These are phyloP conservation scores for Bacidia gigantensis DNA, from an alignment of 495 filamentous ascomycete species.

Conservation along the genomic window DNA sequence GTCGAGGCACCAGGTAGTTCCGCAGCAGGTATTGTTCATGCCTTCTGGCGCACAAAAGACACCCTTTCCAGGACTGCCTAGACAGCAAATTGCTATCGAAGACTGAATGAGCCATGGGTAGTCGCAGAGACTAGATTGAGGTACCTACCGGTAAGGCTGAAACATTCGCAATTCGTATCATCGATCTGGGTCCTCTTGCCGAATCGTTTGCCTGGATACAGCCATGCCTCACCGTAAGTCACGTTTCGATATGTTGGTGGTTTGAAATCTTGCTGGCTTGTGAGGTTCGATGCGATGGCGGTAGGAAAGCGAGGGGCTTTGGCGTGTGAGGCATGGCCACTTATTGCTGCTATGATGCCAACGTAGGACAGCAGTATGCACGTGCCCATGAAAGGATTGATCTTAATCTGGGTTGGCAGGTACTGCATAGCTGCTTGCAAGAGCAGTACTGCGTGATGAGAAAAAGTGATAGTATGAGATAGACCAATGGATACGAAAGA, in stretches of 20 bases:
- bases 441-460: too few species aligned
- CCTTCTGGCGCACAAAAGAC: slow-evolving; percentile 11
- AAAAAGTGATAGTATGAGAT: too few species aligned
- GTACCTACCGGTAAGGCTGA: slow-evolving; percentile 10
- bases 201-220: slow-evolving; percentile 6
- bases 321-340: background rate
- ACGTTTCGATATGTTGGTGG: slow-evolving; percentile 11
- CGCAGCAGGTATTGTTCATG: slow-evolving; percentile 8
- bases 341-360: background rate
- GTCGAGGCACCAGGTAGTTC: slow-evolving; percentile 6
- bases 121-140: background rate
- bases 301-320: background rate
- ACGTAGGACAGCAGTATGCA: background rate
- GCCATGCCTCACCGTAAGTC: slow-evolving; percentile 13
- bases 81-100: slow-evolving; percentile 17
- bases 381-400: background rate
- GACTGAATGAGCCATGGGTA: background rate
- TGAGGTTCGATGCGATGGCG: background rate
- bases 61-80: background rate
- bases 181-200: slow-evolving; percentile 4
- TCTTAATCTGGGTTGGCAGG: background rate
- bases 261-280: background rate
- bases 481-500: too few species aligned
- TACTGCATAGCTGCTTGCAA: background rate
- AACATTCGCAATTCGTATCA: slow-evolving; percentile 14